Percentiles rank a stretch among this genome's conserved stretches.
These are phyloP conservation scores for Plasmodium inui DNA, from an alignment of 169 alveolate genomes.

Conservation along the genomic window DNA sequence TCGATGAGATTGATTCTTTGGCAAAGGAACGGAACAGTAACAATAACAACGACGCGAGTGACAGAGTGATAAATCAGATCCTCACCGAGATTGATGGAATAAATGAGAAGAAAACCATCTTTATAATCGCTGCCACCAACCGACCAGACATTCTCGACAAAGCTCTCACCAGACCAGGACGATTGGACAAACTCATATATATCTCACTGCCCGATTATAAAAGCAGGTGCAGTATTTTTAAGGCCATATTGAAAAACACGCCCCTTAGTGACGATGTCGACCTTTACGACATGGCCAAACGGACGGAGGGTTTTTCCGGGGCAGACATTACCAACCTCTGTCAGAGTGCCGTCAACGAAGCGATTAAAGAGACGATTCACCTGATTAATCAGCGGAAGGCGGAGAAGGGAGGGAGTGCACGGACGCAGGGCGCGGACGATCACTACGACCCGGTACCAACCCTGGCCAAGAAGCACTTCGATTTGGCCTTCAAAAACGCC, in stretches of 20 bases:
- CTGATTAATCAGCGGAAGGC: conserved; percentile 80
- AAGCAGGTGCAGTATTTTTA: conserved; percentile 90
- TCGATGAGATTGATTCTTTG: conserved; percentile 99
- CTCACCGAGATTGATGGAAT: conserved; percentile 97
- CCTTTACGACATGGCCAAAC: conserved; percentile 87
- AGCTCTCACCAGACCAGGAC: conserved; percentile 95
- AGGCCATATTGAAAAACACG: conserved; percentile 93
- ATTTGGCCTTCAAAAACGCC: conserved; percentile 92
- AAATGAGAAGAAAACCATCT: conserved; percentile 92
- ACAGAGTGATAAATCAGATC: conserved; percentile 93
- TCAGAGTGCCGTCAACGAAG: conserved; percentile 95
- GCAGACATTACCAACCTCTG: conserved; percentile 95
- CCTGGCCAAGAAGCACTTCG: conserved; percentile 93
- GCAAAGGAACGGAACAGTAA: conserved; percentile 92
- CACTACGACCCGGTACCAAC: conserved; percentile 95
- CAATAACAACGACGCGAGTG: conserved; percentile 95
- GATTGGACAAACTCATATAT: conserved; percentile 93
- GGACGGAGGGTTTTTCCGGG: conserved; percentile 94
- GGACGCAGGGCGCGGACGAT: conserved; percentile 78
- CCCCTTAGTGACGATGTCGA: conserved; percentile 93
- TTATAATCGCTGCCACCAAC: conserved; percentile 96
- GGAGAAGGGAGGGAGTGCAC: not conserved
- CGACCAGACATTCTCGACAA: conserved; percentile 95
- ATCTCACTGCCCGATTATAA: conserved; percentile 96
- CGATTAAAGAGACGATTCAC: conserved; percentile 92